Percentiles rank a stretch among this genome's conserved stretches.
These are phyloP conservation scores for Aspergillus novoparasiticus DNA, from an alignment of 2,329 filamentous ascomycete species.

Conservation along the genomic window DNA sequence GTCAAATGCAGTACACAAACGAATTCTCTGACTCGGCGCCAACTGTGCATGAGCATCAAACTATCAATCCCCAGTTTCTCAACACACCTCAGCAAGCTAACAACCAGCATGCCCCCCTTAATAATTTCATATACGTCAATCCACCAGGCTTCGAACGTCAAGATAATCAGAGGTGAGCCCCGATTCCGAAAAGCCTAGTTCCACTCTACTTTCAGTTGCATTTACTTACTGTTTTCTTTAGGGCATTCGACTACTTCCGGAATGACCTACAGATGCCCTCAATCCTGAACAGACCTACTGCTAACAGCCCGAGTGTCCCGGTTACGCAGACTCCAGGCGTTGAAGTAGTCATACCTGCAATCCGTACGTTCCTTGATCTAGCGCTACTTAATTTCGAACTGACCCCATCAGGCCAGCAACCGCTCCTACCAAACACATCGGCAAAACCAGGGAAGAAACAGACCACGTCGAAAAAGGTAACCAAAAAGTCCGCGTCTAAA, in stretches of 20 bases:
- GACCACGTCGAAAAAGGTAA: conserved; percentile 24
- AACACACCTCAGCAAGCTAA: conserved; percentile 29
- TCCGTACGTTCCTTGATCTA: conserved; percentile 15
- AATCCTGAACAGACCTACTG: conserved; percentile 14
- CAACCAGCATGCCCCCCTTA: conserved; percentile 25
- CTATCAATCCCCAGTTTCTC: conserved; percentile 45
- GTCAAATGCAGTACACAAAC: conserved; percentile 33
- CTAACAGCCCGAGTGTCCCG: conserved; percentile 1
- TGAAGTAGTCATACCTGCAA: conserved; percentile 9
- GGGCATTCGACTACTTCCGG: conserved; percentile 31
- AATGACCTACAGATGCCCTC: conserved; percentile 30
- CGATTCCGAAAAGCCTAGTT: neutral
- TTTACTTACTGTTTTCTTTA: conserved; percentile 11
- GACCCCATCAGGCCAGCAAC: conserved; percentile 16
- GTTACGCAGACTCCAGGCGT: neutral
- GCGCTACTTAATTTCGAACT: neutral
- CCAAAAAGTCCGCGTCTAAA: conserved; percentile 29
- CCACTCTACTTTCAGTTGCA: neutral
- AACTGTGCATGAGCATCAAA: conserved; percentile 33
- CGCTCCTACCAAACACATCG: conserved; percentile 14
- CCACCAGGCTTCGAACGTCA: conserved; percentile 29
- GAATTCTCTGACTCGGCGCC: conserved; percentile 30
- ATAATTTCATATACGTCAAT: conserved; percentile 31
- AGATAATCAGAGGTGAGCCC: conserved; percentile 32
- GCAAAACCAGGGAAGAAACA: conserved; percentile 23